phyloP scores from a whole-genome alignment of 768 basidiomycete species.

The Tulasnella sp. region DNA sequence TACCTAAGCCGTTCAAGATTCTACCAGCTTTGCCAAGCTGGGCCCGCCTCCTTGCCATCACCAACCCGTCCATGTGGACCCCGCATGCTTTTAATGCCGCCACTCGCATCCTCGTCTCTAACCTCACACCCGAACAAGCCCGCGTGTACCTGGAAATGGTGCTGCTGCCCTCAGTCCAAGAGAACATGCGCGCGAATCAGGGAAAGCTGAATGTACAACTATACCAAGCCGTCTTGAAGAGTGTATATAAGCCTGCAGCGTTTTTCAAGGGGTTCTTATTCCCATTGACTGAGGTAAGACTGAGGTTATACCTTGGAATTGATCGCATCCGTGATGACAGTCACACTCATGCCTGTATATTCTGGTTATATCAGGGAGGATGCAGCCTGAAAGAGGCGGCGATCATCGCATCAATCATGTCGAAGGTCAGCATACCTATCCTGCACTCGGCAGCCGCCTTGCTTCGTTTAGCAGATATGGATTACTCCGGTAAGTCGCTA shows the following conservation, averaged over 20 bases:
- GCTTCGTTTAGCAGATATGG: conserved; percentile 88
- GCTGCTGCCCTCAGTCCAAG: conserved; percentile 75
- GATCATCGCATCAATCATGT: conserved; percentile 82
- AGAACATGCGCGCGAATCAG: conserved; percentile 66
- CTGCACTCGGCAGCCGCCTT: conserved; percentile 93
- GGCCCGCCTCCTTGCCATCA: conserved; percentile 91
- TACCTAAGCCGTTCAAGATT: conserved; percentile 97
- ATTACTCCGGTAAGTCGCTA: conserved; percentile 62
- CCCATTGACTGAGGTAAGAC: conserved; percentile 77
- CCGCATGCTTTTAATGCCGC: conserved; percentile 91
- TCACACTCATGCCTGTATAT: too few species aligned
- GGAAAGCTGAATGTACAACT: conserved; percentile 89
- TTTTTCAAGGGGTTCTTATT: conserved; percentile 98
- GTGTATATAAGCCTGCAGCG: conserved; percentile 91
- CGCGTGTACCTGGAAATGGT: conserved; percentile 89
- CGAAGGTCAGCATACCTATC: conserved; percentile 88
- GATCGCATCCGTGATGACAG: neutral
- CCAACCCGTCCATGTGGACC: conserved; percentile 87
- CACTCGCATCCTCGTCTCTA: conserved; percentile 90
- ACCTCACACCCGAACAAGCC: conserved; percentile 90
- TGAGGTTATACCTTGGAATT: neutral
- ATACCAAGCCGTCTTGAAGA: conserved; percentile 84
- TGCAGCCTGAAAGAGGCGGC: conserved; percentile 92
- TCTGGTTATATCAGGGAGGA: conserved; percentile 37
- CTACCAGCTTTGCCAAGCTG: conserved; percentile 91